These are phyloP conservation scores for Macrolepiota albuminosa DNA, from an alignment of 768 basidiomycete genomes.

Conservation along the genomic window DNA sequence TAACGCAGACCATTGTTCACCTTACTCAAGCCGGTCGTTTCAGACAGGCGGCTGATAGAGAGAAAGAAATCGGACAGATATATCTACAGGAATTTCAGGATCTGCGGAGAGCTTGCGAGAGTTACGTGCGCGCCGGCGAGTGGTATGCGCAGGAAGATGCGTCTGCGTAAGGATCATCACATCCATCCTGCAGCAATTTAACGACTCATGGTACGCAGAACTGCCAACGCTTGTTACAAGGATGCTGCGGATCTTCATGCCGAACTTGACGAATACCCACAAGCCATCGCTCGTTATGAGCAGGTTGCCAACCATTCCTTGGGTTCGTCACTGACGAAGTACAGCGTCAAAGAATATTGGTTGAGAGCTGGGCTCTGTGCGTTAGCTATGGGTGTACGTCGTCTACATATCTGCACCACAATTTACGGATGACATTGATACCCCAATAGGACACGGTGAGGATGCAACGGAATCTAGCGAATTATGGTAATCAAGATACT, in stretches of 20 bases:
- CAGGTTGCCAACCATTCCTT: constrained; percentile 85
- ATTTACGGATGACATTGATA: neutral
- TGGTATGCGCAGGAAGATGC: constrained; percentile 99
- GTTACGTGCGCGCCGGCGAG: constrained; percentile 87
- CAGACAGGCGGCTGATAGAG: constrained; percentile 95
- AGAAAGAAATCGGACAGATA: constrained; percentile 96
- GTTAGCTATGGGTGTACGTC: constrained; percentile 77
- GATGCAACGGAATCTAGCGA: constrained; percentile 71
- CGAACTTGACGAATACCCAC: constrained; percentile 77
- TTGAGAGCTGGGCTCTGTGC: constrained; percentile 82
- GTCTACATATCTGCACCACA: constrained; percentile 21
- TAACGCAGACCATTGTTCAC: constrained; percentile 79
- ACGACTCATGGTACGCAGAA: constrained; percentile 42
- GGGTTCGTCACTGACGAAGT: constrained; percentile 83
- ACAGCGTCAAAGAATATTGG: constrained; percentile 99
- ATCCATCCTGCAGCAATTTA: neutral
- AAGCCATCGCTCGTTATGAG: constrained; percentile 86
- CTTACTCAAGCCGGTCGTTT: constrained; percentile 85
- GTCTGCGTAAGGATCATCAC: constrained; percentile 61
- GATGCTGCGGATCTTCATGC: constrained; percentile 95
- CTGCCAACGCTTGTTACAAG: constrained; percentile 93
- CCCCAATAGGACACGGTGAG: constrained; percentile 71
- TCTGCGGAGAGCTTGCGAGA: constrained; percentile 83
- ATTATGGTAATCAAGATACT: constrained; percentile 77
- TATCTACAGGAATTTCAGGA: constrained; percentile 81